Evolutionary conservation across 2,329 filamentous ascomycete species (phyloP), one percentile per base, ranked within the genome.

Genomic region (Magnaporthiopsis poae): DNA sequence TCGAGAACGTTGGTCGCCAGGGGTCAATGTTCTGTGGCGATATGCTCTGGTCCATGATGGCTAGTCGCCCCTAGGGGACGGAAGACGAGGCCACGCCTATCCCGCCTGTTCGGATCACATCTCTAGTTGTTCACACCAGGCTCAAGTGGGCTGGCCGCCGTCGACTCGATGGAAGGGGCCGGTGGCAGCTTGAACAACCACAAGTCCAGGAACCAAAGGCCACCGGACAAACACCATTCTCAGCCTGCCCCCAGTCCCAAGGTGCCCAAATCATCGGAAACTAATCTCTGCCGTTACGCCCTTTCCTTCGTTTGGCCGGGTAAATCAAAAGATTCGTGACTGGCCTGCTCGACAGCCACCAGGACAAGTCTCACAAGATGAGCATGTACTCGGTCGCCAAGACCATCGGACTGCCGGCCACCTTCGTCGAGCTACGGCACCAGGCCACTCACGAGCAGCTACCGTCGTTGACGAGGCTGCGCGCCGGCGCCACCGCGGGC

Each of bases 371-470:
- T 73, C 83, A 80, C 75, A 91, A 86, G 79, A 84, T 84, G 79
- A 88, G 83, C 77, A 92, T 92, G 90, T 89, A 90, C 76, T 82
- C 84, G 60, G 81, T 89, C 31, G 89, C 88, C 68, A 87, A 85
- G 75, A 86, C 82, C 59, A 85, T 91, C 67, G 87, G 85, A 0
- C 78, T 92, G 67, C 89, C 90, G 0, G 86, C 88, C 0, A 88
- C 89, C 0, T 96, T 96, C 76, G 92, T 97, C 66, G 92, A 96
- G 80, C 81, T 96, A 67, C 86, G 93, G 62, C 93, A 97, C 75
- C 90, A 96, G 78, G 91, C 90, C 61, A 96, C 92, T 60, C 93
- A 98, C 75, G 91, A 96, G 76, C 90, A 92, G 74, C 80, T 96
- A 67, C 93, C 93, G 0, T 88, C 88, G 1, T 80, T 96, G 65